Conservation (phyloP, 441 rosid genomes). For the Erodium moschatum region DNA sequence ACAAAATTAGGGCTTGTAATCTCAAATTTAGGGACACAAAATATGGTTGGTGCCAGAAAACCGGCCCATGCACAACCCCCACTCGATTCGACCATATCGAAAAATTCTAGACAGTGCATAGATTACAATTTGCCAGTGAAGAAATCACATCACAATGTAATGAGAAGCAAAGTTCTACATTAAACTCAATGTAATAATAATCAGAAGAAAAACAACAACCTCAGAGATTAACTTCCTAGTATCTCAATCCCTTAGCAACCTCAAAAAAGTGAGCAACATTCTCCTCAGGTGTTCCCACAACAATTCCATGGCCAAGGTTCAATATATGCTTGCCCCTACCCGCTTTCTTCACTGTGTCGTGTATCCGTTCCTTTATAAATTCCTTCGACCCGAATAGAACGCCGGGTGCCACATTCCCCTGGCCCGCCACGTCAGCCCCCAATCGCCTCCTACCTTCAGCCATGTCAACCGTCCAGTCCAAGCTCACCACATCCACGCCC, state of each 20-base stretch:
- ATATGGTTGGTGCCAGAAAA: no score
- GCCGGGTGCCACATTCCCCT: slow-evolving; percentile 89
- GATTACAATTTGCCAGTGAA: no score
- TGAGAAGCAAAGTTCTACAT: no score
- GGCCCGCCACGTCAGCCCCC: slow-evolving; percentile 68
- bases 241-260: slow-evolving; percentile 68
- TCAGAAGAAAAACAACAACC: background rate
- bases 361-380: slow-evolving; percentile 69
- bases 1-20: no score
- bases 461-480: slow-evolving; percentile 98
- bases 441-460: slow-evolving; percentile 81
- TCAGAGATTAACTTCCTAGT: slow-evolving; percentile 25
- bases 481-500: slow-evolving; percentile 85
- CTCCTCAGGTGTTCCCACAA: slow-evolving; percentile 89
- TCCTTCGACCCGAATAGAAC: slow-evolving; percentile 82
- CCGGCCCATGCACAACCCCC: no score
- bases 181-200: no score
- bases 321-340: slow-evolving; percentile 76
- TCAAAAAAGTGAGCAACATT: slow-evolving; percentile 90
- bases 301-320: slow-evolving; percentile 94
- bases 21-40: no score
- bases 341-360: slow-evolving; percentile 79
- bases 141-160: no score
- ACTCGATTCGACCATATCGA: no score
- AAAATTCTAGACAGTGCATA: no score